Percentiles rank a stretch among this genome's conserved stretches.
These are phyloP conservation scores for Botryotinia convoluta DNA, from an alignment of 2,329 filamentous ascomycete genomes.

Conservation along the genomic window DNA sequence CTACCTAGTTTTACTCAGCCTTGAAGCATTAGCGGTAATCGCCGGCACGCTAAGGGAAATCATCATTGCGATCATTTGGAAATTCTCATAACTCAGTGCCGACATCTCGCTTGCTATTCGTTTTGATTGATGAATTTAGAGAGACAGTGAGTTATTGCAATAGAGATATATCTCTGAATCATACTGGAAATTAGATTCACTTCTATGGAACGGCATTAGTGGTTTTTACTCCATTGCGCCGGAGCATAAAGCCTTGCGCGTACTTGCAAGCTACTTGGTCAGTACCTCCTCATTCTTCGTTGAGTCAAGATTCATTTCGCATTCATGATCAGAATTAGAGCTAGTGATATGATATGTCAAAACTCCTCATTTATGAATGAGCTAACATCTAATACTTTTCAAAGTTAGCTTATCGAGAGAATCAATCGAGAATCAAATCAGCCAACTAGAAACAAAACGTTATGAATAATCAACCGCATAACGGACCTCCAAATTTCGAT, in stretches of 20 bases:
- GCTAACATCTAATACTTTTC: background rate
- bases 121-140: background rate
- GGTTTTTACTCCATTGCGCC: slow-evolving; percentile 20
- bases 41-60: slow-evolving; percentile 21
- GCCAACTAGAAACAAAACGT: background rate
- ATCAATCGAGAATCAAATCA: background rate
- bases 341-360: background rate
- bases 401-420: background rate
- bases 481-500: slow-evolving; percentile 34
- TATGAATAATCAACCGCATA: slow-evolving; percentile 38
- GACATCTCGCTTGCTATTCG: background rate
- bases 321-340: background rate
- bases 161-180: background rate
- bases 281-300: slow-evolving; percentile 4
- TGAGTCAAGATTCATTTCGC: background rate
- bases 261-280: slow-evolving; percentile 18
- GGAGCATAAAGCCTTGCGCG: slow-evolving; percentile 22
- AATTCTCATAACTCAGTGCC: slow-evolving; percentile 17
- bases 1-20: slow-evolving; percentile 1
- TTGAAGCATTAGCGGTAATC: slow-evolving; percentile 12
- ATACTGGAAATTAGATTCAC: slow-evolving; percentile 14
- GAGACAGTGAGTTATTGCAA: background rate
- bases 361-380: background rate
- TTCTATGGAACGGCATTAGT: slow-evolving; percentile 19
- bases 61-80: slow-evolving; percentile 21